Base-by-base conservation (phyloP, 139 green algal genomes). In the Spirogloea muscicola region DNA sequence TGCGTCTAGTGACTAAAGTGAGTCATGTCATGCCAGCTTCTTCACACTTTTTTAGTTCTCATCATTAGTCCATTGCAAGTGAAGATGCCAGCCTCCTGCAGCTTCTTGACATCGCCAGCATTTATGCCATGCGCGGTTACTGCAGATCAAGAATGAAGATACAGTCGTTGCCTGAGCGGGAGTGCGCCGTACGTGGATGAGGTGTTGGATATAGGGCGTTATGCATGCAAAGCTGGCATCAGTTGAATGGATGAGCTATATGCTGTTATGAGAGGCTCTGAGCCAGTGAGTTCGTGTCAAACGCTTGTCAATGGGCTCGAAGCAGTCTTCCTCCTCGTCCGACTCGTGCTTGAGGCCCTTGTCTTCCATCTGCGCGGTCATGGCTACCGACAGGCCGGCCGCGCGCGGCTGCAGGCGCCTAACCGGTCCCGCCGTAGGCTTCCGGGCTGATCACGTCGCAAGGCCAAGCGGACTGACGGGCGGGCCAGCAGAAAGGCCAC, bases 31-130 rank as follows among this genome's bases (percentile, higher is more conserved):
- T n/a, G n/a, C n/a, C n/a, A n/a, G n/a, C n/a, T n/a, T n/a, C n/a
- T n/a, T n/a, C n/a, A n/a, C n/a, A 74, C 91, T 86, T 94, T 92
- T 60, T 86, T 87, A 3, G 88, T 89, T 37, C 87, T 51, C 91
- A 96, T 95, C 10, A 94, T 68, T 13, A 96, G 57, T 13, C 71
- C 76, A 76, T 94, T 79, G 46, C 83, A 84, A 6, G 91, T 96
- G 74, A 89, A 69, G 69, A 88, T 90, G 18, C 90, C 90, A 2
- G 80, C 89, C 51, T 96, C 91, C 79, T 91, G 94, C 46, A 87
- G 85, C 78, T 96, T 96, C 77, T 96, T 96, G 39, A 96, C 87
- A 81, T 81, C 73, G 25, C 73, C 73, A 67, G 73, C 73, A 74
- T 81, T 81, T 1, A 81, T 81, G 29, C 73, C 73, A 29, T 63